Percentiles rank a stretch among this genome's conserved stretches.
Evolutionary conservation across 495 filamentous ascomycete species (phyloP).

Genomic region (Lepraria neglecta): DNA sequence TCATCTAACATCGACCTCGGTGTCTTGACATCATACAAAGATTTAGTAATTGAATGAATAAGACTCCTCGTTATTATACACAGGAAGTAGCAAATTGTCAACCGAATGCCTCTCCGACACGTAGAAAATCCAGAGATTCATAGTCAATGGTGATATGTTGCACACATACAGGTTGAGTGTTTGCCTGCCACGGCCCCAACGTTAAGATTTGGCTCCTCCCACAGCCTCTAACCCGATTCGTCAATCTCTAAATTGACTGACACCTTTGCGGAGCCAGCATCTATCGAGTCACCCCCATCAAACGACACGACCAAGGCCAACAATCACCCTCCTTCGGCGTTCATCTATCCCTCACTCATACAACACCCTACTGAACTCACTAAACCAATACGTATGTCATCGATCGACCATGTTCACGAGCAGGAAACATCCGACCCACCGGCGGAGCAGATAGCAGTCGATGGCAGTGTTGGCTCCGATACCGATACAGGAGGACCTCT

Average conservation of each 20-base stretch:
- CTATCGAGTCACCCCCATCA: conserved; percentile 19
- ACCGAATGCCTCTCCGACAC: background rate
- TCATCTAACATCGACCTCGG: no score
- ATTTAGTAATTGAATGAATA: background rate
- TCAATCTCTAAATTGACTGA: conserved; percentile 8
- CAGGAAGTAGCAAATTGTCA: background rate
- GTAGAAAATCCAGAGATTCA: background rate
- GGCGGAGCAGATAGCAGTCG: conserved; percentile 30
- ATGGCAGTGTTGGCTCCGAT: conserved; percentile 59
- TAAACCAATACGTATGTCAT: conserved; percentile 30
- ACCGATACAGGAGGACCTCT: conserved; percentile 49
- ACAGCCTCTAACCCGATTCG: conserved; percentile 2
- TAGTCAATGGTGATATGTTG: background rate
- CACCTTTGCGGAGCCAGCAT: background rate
- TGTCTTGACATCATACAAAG: background rate
- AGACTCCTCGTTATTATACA: background rate
- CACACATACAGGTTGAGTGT: background rate
- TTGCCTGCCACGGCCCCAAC: background rate
- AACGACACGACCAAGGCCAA: conserved; percentile 14
- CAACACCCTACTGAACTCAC: background rate
- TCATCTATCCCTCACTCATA: conserved; percentile 4
- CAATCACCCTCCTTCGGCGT: conserved; percentile 17
- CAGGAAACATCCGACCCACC: conserved; percentile 30
- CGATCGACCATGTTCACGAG: conserved; percentile 31
- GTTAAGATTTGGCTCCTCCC: background rate